A percentile compares a stretch with the other conserved stretches of the same genome.
These are phyloP conservation scores for Beauveria rudraprayagi DNA, from an alignment of 2,329 filamentous ascomycete genomes.

Conservation along the genomic window DNA sequence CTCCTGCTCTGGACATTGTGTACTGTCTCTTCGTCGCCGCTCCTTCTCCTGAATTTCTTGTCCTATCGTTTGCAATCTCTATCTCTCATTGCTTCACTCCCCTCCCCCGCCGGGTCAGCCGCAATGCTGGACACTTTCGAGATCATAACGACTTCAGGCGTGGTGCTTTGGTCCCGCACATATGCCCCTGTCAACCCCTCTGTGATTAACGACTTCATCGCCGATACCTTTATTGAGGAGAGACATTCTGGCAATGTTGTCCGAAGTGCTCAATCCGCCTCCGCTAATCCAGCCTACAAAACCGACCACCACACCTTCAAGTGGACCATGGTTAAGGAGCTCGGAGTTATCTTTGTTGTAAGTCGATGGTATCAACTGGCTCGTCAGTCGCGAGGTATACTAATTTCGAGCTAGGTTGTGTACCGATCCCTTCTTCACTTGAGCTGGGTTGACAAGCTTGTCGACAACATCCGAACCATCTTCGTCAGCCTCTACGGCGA, in stretches of 20 bases:
- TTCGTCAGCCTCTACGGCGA: slow-evolving; percentile 87
- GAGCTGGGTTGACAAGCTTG: slow-evolving; percentile 92
- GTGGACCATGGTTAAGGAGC: slow-evolving; percentile 87
- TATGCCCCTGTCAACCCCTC: slow-evolving; percentile 73
- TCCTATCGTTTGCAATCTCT: neutral
- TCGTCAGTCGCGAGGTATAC: neutral
- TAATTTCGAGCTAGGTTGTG: slow-evolving; percentile 58
- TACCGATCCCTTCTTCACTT: slow-evolving; percentile 93
- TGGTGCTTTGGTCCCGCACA: slow-evolving; percentile 90
- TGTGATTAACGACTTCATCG: slow-evolving; percentile 89
- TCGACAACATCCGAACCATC: slow-evolving; percentile 89
- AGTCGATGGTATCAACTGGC: slow-evolving; percentile 15
- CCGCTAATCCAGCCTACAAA: slow-evolving; percentile 67
- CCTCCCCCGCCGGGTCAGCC: slow-evolving; percentile 11
- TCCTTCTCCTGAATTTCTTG: neutral
- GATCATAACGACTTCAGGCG: slow-evolving; percentile 89
- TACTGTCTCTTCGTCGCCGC: neutral
- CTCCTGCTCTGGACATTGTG: neutral
- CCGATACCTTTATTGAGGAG: slow-evolving; percentile 96
- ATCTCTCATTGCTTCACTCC: neutral
- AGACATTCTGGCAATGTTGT: slow-evolving; percentile 57
- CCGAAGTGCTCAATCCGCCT: slow-evolving; percentile 50
- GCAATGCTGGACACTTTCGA: slow-evolving; percentile 93
- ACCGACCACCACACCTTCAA: slow-evolving; percentile 92
- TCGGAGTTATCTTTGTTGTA: slow-evolving; percentile 77